Base-by-base conservation (phyloP, 805 yeast genomes). In the Cyberlindnera bimundalis region DNA sequence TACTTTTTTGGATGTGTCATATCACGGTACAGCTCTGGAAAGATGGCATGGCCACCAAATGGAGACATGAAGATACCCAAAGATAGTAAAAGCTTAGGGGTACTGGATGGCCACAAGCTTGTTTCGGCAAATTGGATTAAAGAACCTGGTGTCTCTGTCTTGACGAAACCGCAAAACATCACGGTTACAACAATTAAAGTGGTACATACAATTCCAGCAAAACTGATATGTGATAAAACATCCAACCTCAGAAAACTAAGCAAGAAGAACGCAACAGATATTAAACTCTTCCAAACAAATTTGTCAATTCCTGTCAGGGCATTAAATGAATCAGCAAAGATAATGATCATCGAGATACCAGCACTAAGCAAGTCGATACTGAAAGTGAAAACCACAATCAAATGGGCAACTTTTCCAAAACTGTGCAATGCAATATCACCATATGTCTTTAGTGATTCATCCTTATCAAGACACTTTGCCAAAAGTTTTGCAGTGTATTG, bases 1-100 rank as follows among this genome's bases (percentile, higher is more conserved):
- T 76, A 84, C 53, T 81, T 79, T 20, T 64, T 48, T 4, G 91
- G 90, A 49, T 78, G 83, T 39, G 84, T 70, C 84, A 84, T 80
- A 59, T 84, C 95, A 26, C 79, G 71, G 57, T 78, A 80, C 39
- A 84, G 67, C 50, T 84, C 84, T 3, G 93, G 93, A 54, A 84
- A 85, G 19, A 85, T 76, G 5, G 93, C 87, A 62, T 85, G 93
- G 0, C 93, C 91, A 6, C 93, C 89, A 68, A 84, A 85, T 1
- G 91, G 90, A 4, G 90, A 83, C 71, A 81, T 71, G 45, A 79
- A 71, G 38, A 81, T 79, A 11, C 86, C 86, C 35, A 79, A 65
- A 1, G 83, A 73, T 26, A 78, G 60, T 9, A 76, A 55, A 9
- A 79, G 48, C 36, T 67, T 65, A 6, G 61, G 51, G 48, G 14